phyloP scores from a whole-genome alignment of 1,139 yeast species.

The Komagataea norvegica region DNA sequence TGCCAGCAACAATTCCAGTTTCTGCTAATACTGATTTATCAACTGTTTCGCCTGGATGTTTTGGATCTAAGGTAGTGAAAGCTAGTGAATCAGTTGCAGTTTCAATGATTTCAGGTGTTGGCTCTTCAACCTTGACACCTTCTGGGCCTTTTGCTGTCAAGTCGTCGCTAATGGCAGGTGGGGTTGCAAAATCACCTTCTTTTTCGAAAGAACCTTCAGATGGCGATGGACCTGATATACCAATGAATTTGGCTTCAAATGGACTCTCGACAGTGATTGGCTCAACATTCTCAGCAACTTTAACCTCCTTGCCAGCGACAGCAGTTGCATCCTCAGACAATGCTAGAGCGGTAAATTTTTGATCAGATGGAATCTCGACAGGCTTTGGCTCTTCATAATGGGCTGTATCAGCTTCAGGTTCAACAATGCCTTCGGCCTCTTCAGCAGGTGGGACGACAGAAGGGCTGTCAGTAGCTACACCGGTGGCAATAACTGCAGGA shows the following conservation, averaged over 20 bases:
- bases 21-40: background rate
- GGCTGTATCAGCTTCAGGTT: slow-evolving; percentile 1
- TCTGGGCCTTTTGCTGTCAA: no score
- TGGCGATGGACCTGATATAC: slow-evolving; percentile 2
- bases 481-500: slow-evolving; percentile 6
- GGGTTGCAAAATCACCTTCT: background rate
- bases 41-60: slow-evolving; percentile 2
- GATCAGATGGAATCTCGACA: slow-evolving; percentile 7
- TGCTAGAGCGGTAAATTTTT: no score
- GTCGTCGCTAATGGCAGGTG: background rate
- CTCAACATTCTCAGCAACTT: slow-evolving; percentile 7
- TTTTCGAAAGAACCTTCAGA: background rate
- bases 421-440: no score
- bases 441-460: slow-evolving; percentile 1
- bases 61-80: slow-evolving; percentile 11
- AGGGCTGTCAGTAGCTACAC: background rate
- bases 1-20: background rate
- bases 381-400: slow-evolving; percentile 7
- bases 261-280: slow-evolving; percentile 18
- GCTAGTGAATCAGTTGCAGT: background rate
- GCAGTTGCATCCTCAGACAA: no score
- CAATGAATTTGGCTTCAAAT: slow-evolving; percentile 17
- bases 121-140: background rate
- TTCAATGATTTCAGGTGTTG: background rate
- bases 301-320: background rate